Percentiles rank a stretch among this genome's conserved stretches.
Conservation (phyloP, 352 stramenopile genomes). For the Phytopythium helicoides region DNA sequence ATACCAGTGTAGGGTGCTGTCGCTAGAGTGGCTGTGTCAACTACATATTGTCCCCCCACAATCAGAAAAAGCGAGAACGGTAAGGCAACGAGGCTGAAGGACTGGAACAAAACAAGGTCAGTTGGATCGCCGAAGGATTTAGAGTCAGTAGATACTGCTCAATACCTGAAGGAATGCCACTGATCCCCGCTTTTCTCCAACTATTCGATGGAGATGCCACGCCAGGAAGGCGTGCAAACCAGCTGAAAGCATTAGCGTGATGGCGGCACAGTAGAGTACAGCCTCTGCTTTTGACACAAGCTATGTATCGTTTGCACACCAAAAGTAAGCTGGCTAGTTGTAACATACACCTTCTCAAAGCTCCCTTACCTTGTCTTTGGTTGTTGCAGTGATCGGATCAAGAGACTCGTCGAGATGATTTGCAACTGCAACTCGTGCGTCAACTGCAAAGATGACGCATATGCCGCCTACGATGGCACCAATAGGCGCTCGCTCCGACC, state of each 20-base stretch:
- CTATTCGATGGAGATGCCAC: slow-evolving; percentile 37
- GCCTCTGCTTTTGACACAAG: slow-evolving; percentile 38
- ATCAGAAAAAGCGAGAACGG: slow-evolving; percentile 69
- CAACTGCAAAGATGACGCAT: slow-evolving; percentile 49
- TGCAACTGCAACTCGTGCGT: slow-evolving; percentile 41
- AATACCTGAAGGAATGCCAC: slow-evolving; percentile 62
- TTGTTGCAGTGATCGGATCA: slow-evolving; percentile 18
- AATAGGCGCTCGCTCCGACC: slow-evolving; percentile 42
- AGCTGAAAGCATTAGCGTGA: slow-evolving; percentile 34
- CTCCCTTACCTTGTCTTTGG: slow-evolving; percentile 35
- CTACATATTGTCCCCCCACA: slow-evolving; percentile 70
- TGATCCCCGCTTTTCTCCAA: slow-evolving; percentile 51
- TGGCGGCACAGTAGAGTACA: slow-evolving; percentile 33
- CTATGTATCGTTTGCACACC: slow-evolving; percentile 14
- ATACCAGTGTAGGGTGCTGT: slow-evolving; percentile 74
- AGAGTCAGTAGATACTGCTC: too few relatives aligned
- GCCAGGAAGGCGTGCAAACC: slow-evolving; percentile 34
- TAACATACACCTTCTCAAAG: not conserved
- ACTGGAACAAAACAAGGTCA: slow-evolving; percentile 22
- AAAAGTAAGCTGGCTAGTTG: not conserved
- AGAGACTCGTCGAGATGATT: slow-evolving; percentile 54
- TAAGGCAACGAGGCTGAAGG: slow-evolving; percentile 63
- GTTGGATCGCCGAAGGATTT: too few relatives aligned
- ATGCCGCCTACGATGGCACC: slow-evolving; percentile 52
- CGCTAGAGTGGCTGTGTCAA: slow-evolving; percentile 55